Conservation (phyloP, 306 rosid species). For the Adenanthera pavonina region DNA sequence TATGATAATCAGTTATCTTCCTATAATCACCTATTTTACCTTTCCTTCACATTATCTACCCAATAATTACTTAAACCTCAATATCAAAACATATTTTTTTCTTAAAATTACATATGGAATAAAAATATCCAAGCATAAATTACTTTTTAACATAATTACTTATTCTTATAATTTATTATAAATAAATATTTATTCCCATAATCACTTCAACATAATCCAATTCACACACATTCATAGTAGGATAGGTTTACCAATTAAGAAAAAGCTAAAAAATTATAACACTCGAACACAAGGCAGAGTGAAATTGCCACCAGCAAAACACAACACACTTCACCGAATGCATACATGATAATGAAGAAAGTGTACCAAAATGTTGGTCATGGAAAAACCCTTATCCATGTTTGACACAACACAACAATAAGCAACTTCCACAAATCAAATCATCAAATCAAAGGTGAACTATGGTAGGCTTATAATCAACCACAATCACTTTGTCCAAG, state of each 20-base stretch:
- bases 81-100: too few relatives aligned
- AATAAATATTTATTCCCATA: too few relatives aligned
- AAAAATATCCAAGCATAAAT: too few relatives aligned
- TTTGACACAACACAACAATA: background rate
- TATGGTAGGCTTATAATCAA: constrained; percentile 74
- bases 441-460: constrained; percentile 38
- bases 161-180: too few relatives aligned
- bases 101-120: too few relatives aligned
- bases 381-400: constrained; percentile 12
- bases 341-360: background rate
- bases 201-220: too few relatives aligned
- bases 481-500: constrained; percentile 63
- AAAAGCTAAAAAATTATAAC: background rate
- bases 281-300: background rate
- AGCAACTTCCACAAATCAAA: background rate
- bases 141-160: too few relatives aligned
- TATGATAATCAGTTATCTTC: too few relatives aligned
- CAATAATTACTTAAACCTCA: too few relatives aligned
- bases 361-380: constrained; percentile 2
- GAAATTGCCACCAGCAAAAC: background rate
- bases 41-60: too few relatives aligned
- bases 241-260: background rate
- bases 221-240: too few relatives aligned
- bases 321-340: background rate
- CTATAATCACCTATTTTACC: too few relatives aligned